Conservation (phyloP, 371 early-diverging fungal species). For the Rhizomucor pusillus region DNA sequence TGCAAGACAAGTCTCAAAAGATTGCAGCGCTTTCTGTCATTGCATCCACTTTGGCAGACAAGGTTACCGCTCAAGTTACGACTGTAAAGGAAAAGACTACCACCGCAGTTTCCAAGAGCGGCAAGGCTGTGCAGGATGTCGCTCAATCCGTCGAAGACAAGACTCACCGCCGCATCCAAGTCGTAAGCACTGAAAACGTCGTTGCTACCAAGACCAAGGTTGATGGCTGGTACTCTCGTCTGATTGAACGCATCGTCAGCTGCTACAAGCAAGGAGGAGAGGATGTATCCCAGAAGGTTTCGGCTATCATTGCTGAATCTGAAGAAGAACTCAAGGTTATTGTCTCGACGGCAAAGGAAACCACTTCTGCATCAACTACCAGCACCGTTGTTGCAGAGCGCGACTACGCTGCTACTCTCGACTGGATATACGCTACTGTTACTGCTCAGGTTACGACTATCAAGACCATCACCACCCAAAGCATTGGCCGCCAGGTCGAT, state of each 20-base stretch:
- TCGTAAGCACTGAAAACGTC: slow-evolving; percentile 5
- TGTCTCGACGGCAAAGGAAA: slow-evolving; percentile 8
- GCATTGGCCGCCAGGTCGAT: slow-evolving; percentile 13
- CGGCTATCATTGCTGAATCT: slow-evolving; percentile 9
- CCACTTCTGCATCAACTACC: not conserved
- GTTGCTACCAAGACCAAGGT: slow-evolving; percentile 9
- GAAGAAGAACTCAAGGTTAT: slow-evolving; percentile 6
- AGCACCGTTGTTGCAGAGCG: slow-evolving; percentile 1
- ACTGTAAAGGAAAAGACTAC: slow-evolving; percentile 6
- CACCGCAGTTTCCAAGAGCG: slow-evolving; percentile 1
- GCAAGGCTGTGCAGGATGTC: not conserved
- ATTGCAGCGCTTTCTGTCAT: slow-evolving; percentile 12
- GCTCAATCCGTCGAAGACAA: slow-evolving; percentile 3
- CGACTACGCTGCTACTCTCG: slow-evolving; percentile 6
- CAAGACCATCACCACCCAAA: slow-evolving; percentile 8
- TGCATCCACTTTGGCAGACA: not conserved
- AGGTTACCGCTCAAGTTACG: slow-evolving; percentile 3
- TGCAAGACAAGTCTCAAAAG: slow-evolving; percentile 18
- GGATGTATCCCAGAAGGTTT: slow-evolving; percentile 6
- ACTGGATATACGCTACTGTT: slow-evolving; percentile 8
- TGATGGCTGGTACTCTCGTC: slow-evolving; percentile 8
- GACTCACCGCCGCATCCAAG: slow-evolving; percentile 4
- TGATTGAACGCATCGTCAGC: slow-evolving; percentile 11
- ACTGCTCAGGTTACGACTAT: slow-evolving; percentile 6
- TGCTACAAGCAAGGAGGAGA: slow-evolving; percentile 14